Percentiles rank a stretch among this genome's conserved stretches.
Evolutionary conservation across 805 yeast species (phyloP).

Genomic region (Isabelozyma heimii): DNA sequence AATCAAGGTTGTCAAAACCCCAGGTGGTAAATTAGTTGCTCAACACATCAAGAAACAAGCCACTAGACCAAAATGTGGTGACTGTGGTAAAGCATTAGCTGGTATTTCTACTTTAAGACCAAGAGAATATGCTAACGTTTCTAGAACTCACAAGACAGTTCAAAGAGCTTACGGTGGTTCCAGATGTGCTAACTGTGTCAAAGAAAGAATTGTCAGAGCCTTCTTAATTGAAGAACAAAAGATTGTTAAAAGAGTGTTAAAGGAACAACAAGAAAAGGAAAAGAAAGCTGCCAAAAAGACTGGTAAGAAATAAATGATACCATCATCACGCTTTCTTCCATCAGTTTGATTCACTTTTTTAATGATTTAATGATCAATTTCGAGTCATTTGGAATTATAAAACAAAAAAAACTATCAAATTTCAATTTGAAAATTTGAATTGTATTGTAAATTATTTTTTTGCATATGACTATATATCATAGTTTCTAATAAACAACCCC

Average conservation of each 20-base stretch:
- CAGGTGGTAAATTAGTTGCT: slow-evolving; percentile 98
- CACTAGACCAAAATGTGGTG: slow-evolving; percentile 86
- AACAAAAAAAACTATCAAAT: not conserved
- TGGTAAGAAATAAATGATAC: slow-evolving; percentile 26
- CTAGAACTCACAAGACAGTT: slow-evolving; percentile 97
- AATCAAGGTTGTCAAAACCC: slow-evolving; percentile 99
- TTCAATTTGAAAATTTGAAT: not conserved
- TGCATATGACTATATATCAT: not conserved
- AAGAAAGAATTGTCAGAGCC: slow-evolving; percentile 99
- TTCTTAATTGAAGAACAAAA: slow-evolving; percentile 99
- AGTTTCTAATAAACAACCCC: not conserved
- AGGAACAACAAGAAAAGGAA: slow-evolving; percentile 92
- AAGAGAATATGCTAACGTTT: slow-evolving; percentile 92
- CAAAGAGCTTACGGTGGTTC: slow-evolving; percentile 99
- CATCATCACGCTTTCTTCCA: not conserved
- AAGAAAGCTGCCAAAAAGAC: slow-evolving; percentile 46
- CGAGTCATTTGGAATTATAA: not conserved
- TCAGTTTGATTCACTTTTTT: not conserved
- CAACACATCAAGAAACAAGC: slow-evolving; percentile 95
- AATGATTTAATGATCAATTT: not conserved
- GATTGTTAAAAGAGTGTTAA: slow-evolving; percentile 98
- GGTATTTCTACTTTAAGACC: slow-evolving; percentile 97
- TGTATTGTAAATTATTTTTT: not conserved
- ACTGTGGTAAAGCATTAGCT: slow-evolving; percentile 76
- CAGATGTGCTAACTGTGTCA: slow-evolving; percentile 97